These are phyloP conservation scores for Fomitopsis pinicola DNA, from an alignment of 1,284 basidiomycete species.

Conservation along the genomic window DNA sequence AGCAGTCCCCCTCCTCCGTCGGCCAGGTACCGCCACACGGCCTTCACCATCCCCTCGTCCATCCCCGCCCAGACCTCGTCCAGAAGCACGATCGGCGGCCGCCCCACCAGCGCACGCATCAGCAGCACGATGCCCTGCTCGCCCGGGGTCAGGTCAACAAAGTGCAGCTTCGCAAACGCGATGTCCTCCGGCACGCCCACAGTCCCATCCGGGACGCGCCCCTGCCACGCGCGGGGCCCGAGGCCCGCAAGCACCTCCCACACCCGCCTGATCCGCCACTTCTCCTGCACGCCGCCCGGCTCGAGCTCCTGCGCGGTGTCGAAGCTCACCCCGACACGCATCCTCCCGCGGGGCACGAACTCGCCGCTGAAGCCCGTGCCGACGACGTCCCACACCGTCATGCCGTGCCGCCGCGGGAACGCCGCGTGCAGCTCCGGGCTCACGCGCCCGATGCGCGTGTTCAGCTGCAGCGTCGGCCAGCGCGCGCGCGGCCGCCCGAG, in stretches of 20 bases:
- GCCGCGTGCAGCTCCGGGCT: conserved; percentile 77
- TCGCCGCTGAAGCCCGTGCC: conserved; percentile 84
- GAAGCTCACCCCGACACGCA: conserved; percentile 41
- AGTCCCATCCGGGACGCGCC: conserved; percentile 4
- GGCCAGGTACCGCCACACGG: conserved; percentile 59
- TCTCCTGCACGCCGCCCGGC: conserved; percentile 30
- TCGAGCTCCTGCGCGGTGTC: conserved; percentile 22
- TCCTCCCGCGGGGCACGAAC: conserved; percentile 53
- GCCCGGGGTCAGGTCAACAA: conserved; percentile 60
- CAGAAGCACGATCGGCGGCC: conserved; percentile 68
- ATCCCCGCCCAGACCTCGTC: conserved; percentile 93
- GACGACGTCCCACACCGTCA: conserved; percentile 75
- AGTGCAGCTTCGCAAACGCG: conserved; percentile 43
- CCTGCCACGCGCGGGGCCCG: conserved; percentile 49
- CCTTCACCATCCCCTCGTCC: conserved; percentile 71
- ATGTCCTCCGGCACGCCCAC: conserved; percentile 17
- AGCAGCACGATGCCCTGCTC: conserved; percentile 80
- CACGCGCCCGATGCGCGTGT: conserved; percentile 69
- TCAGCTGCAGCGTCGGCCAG: conserved; percentile 55
- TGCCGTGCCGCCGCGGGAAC: conserved; percentile 74
- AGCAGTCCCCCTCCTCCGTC: conserved; percentile 44
- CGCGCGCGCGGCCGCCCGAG: conserved; percentile 67
- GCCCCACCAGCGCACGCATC: conserved; percentile 78
- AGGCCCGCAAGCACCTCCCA: conserved; percentile 62
- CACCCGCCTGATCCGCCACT: conserved; percentile 43